A percentile compares a stretch with the other conserved stretches of the same genome.
These are phyloP conservation scores for Graphiopsis chlorocephala DNA, from an alignment of 2,329 filamentous ascomycete species.

Conservation along the genomic window DNA sequence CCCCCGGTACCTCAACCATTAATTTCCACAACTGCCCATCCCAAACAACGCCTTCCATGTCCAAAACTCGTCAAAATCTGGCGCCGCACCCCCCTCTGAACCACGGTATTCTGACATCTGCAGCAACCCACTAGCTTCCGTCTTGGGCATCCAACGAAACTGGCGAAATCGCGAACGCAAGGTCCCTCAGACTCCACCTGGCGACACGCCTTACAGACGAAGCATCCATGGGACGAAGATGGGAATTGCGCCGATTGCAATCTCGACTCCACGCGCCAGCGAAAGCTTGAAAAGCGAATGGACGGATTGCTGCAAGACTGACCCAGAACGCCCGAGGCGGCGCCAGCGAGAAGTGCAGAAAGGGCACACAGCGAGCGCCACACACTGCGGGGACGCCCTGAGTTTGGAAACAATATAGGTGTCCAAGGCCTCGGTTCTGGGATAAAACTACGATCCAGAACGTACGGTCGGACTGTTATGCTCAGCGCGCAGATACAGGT, in stretches of 20 bases:
- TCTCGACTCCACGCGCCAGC: background rate
- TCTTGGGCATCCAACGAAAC: background rate
- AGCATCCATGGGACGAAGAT: background rate
- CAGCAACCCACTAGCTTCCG: conserved; percentile 9
- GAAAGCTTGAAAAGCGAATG: background rate
- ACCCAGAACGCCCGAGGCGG: background rate
- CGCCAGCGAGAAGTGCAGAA: background rate
- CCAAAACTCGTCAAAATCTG: background rate
- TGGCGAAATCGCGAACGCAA: background rate
- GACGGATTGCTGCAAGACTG: background rate
- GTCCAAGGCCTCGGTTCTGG: background rate
- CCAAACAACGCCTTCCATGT: background rate
- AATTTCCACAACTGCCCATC: background rate
- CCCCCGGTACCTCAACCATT: background rate
- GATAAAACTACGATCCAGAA: no score
- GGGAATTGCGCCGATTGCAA: background rate
- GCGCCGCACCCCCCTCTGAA: conserved; percentile 9
- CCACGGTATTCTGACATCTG: conserved; percentile 9
- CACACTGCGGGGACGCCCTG: background rate
- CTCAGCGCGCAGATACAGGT: no score
- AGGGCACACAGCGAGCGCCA: background rate
- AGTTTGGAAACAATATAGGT: background rate
- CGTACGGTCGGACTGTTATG: no score
- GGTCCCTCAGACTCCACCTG: background rate
- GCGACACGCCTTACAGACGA: background rate